Evolutionary conservation across 129 eudicot genomes (phyloP).

Genomic region (Escallonia herrerae): DNA sequence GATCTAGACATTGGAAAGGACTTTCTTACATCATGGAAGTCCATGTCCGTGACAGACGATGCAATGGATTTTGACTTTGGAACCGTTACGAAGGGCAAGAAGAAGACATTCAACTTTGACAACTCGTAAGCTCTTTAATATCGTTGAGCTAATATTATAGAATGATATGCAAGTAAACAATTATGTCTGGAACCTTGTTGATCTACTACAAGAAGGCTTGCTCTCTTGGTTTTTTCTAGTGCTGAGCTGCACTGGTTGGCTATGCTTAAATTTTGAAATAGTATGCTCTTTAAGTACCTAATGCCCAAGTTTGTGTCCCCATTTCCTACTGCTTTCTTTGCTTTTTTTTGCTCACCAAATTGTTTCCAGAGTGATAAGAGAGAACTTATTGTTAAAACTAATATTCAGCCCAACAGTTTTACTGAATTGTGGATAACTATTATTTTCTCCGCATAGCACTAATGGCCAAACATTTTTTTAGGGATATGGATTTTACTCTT

Average conservation of each 20-base stretch:
- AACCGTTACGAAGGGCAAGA: conserved; percentile 53
- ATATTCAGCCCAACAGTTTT: background rate
- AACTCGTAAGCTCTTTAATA: conserved; percentile 48
- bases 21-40: conserved; percentile 73
- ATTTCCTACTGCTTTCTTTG: too few species aligned
- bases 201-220: background rate
- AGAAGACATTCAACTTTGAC: conserved; percentile 61
- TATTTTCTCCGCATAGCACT: conserved; percentile 5
- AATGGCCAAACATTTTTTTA: conserved; percentile 17
- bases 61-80: conserved; percentile 78
- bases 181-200: background rate
- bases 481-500: conserved; percentile 87
- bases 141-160: conserved; percentile 9
- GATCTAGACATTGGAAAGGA: conserved; percentile 84
- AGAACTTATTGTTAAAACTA: background rate
- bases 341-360: too few species aligned
- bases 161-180: background rate
- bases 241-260: too few species aligned
- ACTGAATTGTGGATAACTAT: background rate
- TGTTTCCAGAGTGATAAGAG: too few species aligned
- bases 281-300: too few species aligned
- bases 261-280: too few species aligned
- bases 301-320: too few species aligned
- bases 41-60: conserved; percentile 53
- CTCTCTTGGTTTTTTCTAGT: too few species aligned